Evolutionary conservation across 78 protist genomes (phyloP), one percentile per base, ranked within the genome.

Genomic region (Thecamonas trahens): DNA sequence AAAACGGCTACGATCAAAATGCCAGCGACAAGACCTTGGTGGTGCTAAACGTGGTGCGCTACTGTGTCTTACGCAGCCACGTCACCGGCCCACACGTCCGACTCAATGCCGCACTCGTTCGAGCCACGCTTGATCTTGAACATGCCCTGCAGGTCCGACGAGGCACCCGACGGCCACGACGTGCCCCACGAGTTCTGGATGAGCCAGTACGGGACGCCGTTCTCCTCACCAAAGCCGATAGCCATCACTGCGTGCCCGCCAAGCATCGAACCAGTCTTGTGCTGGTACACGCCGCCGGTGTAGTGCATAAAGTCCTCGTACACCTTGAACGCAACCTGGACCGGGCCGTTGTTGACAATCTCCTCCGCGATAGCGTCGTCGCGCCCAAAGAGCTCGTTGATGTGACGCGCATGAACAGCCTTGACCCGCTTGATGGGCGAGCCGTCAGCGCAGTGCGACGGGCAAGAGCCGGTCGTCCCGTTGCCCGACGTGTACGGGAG

Each of bases 211-310:
- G 1, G 55, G 28, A 11, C 20, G 8, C 68, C 71, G 7, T 49
- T 52, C 66, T 78, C 77, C 31, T 40, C 63, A 58, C 83, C 83
- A 79, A 79, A 82, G 28, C 87, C 87, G 24, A 45, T 65, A 5
- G 76, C 47, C 31, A 14, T 39, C 32, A 82, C 61, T 40, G 80
- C 73, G 42, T 81, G 86, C 20, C 86, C 84, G 54, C 86, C 86
- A 7, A 38, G 52, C 49, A 69, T 29, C 4, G 20, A n/a, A 37
- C 80, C 79, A 3, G 47, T 42, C 17, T 7, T 13, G 35, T 73
- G 70, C 32, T 38, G 34, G 26, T 69, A 82, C 60, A 79, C 40
- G 59, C 84, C 84, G 24, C 68, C 7, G 20, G 35, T 34, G 76
- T 79, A 79, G 22, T 2, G 7, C 61, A 79, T 28, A 66, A 79